Percentiles rank a stretch among this genome's conserved stretches.
Conservation (phyloP, 1,284 basidiomycete genomes). For the Rhodotorula sp. region DNA sequence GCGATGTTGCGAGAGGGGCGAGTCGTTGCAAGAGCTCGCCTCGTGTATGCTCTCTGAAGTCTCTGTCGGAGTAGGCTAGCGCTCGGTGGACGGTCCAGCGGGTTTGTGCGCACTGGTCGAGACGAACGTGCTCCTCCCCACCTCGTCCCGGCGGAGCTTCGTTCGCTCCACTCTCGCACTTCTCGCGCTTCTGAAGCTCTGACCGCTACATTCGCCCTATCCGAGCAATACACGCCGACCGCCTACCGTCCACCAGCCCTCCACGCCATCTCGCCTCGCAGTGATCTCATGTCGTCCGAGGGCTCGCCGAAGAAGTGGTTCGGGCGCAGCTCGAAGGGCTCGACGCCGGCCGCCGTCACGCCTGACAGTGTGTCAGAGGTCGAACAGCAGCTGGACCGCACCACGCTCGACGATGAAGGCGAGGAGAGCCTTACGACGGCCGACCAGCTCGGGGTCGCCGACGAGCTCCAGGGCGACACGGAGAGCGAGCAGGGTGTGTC, state of each 20-base stretch:
- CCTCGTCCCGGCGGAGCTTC: too few species aligned
- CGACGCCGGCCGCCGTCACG: neutral
- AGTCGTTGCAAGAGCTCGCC: too few species aligned
- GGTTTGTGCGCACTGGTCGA: too few species aligned
- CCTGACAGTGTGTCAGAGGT: neutral
- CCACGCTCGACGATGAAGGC: neutral
- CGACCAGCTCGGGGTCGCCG: neutral
- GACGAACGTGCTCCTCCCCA: neutral
- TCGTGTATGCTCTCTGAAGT: too few species aligned
- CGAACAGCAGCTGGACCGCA: conserved; percentile 5
- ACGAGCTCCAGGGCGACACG: conserved; percentile 7
- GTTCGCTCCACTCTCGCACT: neutral
- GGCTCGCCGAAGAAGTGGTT: neutral
- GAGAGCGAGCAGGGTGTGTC: conserved; percentile 15
- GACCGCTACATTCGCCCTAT: too few species aligned
- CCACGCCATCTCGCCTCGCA: neutral
- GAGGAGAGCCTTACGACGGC: neutral
- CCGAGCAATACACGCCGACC: too few species aligned
- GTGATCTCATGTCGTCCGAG: neutral
- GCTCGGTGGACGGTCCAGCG: too few species aligned
- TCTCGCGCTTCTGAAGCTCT: too few species aligned
- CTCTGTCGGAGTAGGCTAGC: too few species aligned
- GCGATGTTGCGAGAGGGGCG: too few species aligned
- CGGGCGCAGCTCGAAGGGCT: neutral
- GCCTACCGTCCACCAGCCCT: too few species aligned